phyloP scores from a whole-genome alignment of 1,284 basidiomycete genomes.

The Naganishia liquefaciens region DNA sequence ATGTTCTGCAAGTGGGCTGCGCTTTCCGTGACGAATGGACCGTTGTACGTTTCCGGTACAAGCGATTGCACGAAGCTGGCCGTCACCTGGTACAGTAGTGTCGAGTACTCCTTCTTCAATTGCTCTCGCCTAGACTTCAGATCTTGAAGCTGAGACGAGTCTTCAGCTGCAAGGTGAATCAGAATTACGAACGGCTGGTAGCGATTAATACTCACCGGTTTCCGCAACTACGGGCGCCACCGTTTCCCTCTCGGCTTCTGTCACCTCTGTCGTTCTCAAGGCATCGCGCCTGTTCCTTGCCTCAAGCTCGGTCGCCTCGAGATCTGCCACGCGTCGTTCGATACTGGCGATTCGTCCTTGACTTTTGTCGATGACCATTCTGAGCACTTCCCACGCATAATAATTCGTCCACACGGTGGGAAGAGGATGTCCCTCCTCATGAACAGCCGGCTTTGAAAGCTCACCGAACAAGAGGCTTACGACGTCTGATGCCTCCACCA shows the following conservation, averaged over 20 bases:
- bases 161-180: slow-evolving; percentile 29
- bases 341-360: slow-evolving; percentile 79
- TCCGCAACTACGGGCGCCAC: slow-evolving; percentile 38
- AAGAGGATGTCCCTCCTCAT: slow-evolving; percentile 49
- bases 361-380: slow-evolving; percentile 76
- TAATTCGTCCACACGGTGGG: slow-evolving; percentile 58
- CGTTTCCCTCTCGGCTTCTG: slow-evolving; percentile 44
- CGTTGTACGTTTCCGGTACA: slow-evolving; percentile 43
- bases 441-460: slow-evolving; percentile 14
- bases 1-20: slow-evolving; percentile 27
- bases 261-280: slow-evolving; percentile 44
- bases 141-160: slow-evolving; percentile 22
- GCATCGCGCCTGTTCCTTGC: slow-evolving; percentile 72
- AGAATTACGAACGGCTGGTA: neutral
- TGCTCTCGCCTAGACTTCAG: slow-evolving; percentile 15
- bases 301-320: slow-evolving; percentile 85
- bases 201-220: neutral
- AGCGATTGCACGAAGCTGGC: slow-evolving; percentile 32
- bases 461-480: slow-evolving; percentile 75
- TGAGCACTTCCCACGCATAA: slow-evolving; percentile 78
- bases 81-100: slow-evolving; percentile 19
- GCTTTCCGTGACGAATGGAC: slow-evolving; percentile 42
- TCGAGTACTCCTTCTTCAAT: slow-evolving; percentile 24
- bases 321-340: slow-evolving; percentile 66
- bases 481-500: slow-evolving; percentile 91